Evolutionary conservation across 441 rosid genomes (phyloP).

Genomic region (Adansonia grandidieri): DNA sequence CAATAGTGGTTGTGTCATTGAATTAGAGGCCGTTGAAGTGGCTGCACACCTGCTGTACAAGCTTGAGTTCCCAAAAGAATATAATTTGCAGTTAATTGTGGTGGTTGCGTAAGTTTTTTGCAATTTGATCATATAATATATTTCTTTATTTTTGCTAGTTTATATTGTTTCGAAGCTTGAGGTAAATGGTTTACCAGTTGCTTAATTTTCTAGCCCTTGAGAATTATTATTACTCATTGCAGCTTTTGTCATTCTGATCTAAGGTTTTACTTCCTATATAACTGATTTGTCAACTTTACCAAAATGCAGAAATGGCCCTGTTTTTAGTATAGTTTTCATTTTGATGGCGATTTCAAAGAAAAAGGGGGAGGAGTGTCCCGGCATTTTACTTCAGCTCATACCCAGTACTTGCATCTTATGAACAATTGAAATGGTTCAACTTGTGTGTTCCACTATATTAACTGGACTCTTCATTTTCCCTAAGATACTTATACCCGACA

Average conservation of each 20-base stretch:
- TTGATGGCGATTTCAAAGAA: conserved; percentile 12
- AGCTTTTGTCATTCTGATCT: background rate
- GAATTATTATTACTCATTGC: background rate
- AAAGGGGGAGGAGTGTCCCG: background rate
- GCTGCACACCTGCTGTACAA: conserved; percentile 24
- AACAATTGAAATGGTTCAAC: conserved; percentile 11
- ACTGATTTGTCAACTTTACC: background rate
- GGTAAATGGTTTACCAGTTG: conserved; percentile 16
- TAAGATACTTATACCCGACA: too few relatives aligned
- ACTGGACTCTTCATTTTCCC: background rate
- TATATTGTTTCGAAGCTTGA: background rate
- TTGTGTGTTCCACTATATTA: background rate
- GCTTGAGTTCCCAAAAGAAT: conserved; percentile 21
- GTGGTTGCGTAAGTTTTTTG: background rate
- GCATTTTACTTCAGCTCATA: background rate
- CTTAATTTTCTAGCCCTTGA: background rate
- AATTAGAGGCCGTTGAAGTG: conserved; percentile 12
- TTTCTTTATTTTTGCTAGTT: background rate
- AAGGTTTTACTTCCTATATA: background rate
- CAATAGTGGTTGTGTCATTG: background rate
- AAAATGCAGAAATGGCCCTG: background rate
- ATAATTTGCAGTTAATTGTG: conserved; percentile 9
- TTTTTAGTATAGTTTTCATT: background rate
- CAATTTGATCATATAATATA: background rate
- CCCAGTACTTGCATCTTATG: conserved; percentile 7